A percentile compares a stretch with the other conserved stretches of the same genome.
phyloP scores from a whole-genome alignment of 2,329 filamentous ascomycete species.

The Colletotrichum lupini region DNA sequence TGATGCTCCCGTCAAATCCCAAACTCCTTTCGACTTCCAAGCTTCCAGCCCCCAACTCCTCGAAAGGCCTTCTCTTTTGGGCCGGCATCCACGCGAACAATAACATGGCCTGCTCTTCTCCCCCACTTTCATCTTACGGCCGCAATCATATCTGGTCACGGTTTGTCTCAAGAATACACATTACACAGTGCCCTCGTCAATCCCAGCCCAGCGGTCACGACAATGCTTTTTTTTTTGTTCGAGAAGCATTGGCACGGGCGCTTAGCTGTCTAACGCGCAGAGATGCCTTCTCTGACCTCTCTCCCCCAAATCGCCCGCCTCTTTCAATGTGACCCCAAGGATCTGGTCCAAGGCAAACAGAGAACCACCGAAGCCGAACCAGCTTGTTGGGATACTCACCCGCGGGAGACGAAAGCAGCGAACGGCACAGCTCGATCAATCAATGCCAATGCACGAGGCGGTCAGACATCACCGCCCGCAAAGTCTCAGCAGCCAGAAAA shows the following conservation, averaged over 20 bases:
- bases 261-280: not conserved
- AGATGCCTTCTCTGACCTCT: not conserved
- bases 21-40: not conserved
- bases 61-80: constrained; percentile 8
- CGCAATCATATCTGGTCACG: not conserved
- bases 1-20: not conserved
- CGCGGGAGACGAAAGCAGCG: constrained; percentile 14
- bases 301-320: not conserved
- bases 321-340: not conserved
- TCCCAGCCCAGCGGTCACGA: constrained; percentile 11
- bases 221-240: constrained; percentile 26
- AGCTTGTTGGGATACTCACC: constrained; percentile 5
- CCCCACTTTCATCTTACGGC: constrained; percentile 27
- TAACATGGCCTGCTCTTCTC: not conserved
- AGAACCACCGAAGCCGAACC: constrained; percentile 11
- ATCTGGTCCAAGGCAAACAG: constrained; percentile 8
- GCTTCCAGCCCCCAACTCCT: too few relatives aligned
- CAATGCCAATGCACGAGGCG: constrained; percentile 19
- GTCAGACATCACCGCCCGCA: constrained; percentile 13
- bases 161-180: not conserved
- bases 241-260: constrained; percentile 21
- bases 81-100: constrained; percentile 1
- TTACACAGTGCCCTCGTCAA: not conserved
- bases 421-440: not conserved
- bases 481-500: not conserved